Base-by-base conservation (phyloP, 2,329 filamentous ascomycete genomes). In the Pseudogymnoascus sp. region DNA sequence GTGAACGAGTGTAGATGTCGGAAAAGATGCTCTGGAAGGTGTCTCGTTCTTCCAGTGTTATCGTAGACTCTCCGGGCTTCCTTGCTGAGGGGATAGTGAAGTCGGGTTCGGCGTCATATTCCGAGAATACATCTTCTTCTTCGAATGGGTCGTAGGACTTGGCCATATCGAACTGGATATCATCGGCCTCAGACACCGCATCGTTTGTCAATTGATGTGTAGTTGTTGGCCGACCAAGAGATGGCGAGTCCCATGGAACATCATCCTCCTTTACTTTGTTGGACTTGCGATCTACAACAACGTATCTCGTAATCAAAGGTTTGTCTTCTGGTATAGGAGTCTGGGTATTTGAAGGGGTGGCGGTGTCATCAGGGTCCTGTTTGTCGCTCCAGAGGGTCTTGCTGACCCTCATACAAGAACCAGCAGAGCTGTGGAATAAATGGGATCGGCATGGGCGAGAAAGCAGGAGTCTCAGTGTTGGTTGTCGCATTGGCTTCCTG, bases 21-120 rank as follows among this genome's bases (percentile, higher is more conserved):
- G 79, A 76, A 67, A 88, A 88, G 60, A 87, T 82, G 60, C 78
- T 76, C 28, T 81, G 78, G 64, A 83, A 83, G 7, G 77, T 70
- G 6, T 73, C 68, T 6, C 75, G 74, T 69, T 88, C 85, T 0
- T 75, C 70, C 0, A 80, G 80, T 0, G 85, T 88, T 58, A 87
- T 84, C 4, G 84, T 87, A 3, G 79, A 79, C 52, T 72, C 67
- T 61, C 69, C 61, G 1, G 69, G 64, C 3, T 67, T 63, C 1
- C 61, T 61, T 8, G 58, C 33, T 2, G 58, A 38, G 19, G 67
- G 60, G 12, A 66, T 61, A 39, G 49, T 62, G n/a, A 67, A 67
- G 59, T 66, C 67, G 41, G 69, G 68, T 23, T 69, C 68, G 8
- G 74, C 66, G 2, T 79, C 76, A 66, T 76, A 76, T 62, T 82